phyloP scores from a whole-genome alignment of 2,329 filamentous ascomycete species.

The Microdochium bolleyi region DNA sequence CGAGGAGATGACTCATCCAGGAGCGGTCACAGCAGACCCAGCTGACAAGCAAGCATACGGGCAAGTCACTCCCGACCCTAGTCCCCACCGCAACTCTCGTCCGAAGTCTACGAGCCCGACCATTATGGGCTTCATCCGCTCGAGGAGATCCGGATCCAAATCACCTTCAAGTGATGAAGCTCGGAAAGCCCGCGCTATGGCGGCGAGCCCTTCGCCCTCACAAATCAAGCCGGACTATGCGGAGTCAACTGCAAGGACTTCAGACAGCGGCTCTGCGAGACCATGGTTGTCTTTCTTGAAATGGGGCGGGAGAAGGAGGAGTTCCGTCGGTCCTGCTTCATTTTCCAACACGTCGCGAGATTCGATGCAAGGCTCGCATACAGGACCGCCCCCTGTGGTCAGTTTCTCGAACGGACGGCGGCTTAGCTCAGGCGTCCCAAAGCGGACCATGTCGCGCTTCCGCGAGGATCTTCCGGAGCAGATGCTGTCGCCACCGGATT shows the following conservation, averaged over 20 bases:
- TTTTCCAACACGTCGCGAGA: conserved; percentile 89
- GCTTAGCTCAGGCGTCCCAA: conserved; percentile 45
- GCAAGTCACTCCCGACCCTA: conserved; percentile 5
- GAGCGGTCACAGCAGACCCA: conserved; percentile 36
- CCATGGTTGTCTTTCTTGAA: conserved; percentile 72
- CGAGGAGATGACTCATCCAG: conserved; percentile 9
- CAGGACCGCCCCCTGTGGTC: conserved; percentile 18
- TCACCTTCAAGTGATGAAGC: conserved; percentile 36
- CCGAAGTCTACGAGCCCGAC: conserved; percentile 20
- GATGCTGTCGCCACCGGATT: conserved; percentile 77
- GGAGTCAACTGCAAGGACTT: conserved; percentile 43
- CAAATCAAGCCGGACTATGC: conserved; percentile 35
- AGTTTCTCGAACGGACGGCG: conserved; percentile 21
- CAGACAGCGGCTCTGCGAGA: conserved; percentile 41
- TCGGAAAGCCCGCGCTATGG: conserved; percentile 24
- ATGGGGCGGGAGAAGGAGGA: conserved; percentile 53
- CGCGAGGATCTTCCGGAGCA: conserved; percentile 85
- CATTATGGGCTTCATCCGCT: conserved; percentile 30
- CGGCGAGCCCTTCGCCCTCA: conserved; percentile 5
- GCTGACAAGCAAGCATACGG: conserved; percentile 28
- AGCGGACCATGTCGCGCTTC: conserved; percentile 83
- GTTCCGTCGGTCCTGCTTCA: conserved; percentile 57
- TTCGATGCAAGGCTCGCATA: conserved; percentile 55
- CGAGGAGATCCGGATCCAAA: conserved; percentile 39
- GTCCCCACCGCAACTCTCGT: conserved; percentile 6